phyloP scores from a whole-genome alignment of 164 flowering plant species.

The Liquidambar formosana region DNA sequence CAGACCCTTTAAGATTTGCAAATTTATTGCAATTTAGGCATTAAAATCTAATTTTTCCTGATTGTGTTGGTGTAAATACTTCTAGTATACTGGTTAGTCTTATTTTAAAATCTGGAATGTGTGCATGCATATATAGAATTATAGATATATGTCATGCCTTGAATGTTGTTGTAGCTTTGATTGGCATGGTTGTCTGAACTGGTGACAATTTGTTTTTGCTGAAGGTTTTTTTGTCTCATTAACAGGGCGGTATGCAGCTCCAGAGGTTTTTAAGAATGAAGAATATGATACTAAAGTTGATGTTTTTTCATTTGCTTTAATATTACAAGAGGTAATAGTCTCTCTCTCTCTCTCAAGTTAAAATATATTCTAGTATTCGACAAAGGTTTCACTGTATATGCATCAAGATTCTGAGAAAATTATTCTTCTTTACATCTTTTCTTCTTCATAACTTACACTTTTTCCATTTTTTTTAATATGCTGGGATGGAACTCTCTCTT shows the following conservation, averaged over 20 bases:
- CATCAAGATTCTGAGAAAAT: too few species aligned
- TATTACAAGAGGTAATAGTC: conserved; percentile 84
- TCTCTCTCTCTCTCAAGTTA: not conserved
- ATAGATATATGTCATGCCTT: not conserved
- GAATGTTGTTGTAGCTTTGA: not conserved
- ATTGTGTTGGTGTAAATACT: not conserved
- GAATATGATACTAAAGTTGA: conserved; percentile 94
- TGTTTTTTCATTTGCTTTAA: conserved; percentile 93
- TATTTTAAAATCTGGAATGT: too few species aligned
- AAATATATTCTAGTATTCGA: not conserved
- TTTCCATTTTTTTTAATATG: too few species aligned
- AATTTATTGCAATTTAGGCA: not conserved
- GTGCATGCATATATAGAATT: too few species aligned
- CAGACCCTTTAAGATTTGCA: not conserved
- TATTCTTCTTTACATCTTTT: too few species aligned
- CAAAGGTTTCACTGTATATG: not conserved
- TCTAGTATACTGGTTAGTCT: not conserved
- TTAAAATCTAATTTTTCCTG: not conserved
- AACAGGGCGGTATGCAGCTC: conserved; percentile 92
- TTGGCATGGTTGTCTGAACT: not conserved
- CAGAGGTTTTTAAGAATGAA: conserved; percentile 83
- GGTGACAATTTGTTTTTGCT: not conserved
- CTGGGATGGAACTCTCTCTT: too few species aligned
- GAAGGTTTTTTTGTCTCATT: not conserved
- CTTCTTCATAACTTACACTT: too few species aligned